Evolutionary conservation across 768 basidiomycete genomes (phyloP), one percentile per base, ranked within the genome.

Genomic region (Steccherinum ochraceum): DNA sequence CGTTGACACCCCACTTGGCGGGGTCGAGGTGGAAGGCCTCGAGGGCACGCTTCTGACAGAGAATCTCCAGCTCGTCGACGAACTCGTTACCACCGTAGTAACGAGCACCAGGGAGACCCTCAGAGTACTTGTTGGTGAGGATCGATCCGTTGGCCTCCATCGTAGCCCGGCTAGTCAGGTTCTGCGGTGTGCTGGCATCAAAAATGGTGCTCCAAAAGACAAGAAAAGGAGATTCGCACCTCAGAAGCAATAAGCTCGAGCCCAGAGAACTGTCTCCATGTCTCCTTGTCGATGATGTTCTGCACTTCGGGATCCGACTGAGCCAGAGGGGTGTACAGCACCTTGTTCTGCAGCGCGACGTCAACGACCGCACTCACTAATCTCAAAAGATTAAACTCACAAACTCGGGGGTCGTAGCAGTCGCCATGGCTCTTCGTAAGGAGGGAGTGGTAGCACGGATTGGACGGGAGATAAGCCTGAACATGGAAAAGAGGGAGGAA

Each of bases 141-240:
- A 99, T 94, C 50, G 95, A 97, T 46, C 96, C 96, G 71, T 97
- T 97, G 56, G 94, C 95, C 72, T 98, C 90, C 87, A 98, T 94
- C 48, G 90, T 85, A 21, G 95, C 93, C 61, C 83, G 79, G 61
- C 92, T 93, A 52, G 96, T 98, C 78, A 99, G 73, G 76, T 98
- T 98, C 95, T 95, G 24, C 19, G 12, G 24, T 2, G 41, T 43
- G 16, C 21, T 23, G 41, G 16, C 41, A 43, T n/a, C 10, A 43
- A 11, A 7, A 5, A n/a, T 39, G 11, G 35, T 39, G 35, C 16
- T 7, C 5, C 40, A 5, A 35, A 46, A 21, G 23, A 12, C 2
- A n/a, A 12, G 16, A 35, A 13, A 24, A 1, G 51, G n/a, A n/a
- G 3, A 4, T 16, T 55, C 75, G 57, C 54, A 94, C 93, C 84